phyloP scores from a whole-genome alignment of 2,329 filamentous ascomycete genomes.

The Aspergillus sp. region DNA sequence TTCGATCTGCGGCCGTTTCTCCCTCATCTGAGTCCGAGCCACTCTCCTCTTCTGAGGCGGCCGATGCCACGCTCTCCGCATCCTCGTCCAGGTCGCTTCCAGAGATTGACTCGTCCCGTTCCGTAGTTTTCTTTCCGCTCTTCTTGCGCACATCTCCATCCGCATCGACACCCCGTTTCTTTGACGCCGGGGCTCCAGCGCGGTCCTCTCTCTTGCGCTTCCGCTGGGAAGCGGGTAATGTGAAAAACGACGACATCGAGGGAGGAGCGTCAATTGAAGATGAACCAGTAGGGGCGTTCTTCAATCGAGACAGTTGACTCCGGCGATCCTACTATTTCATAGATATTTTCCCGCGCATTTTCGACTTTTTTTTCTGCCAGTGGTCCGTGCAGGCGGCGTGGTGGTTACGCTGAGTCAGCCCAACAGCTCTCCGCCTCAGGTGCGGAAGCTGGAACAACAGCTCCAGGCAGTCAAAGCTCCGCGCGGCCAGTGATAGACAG shows the following conservation, averaged over 20 bases:
- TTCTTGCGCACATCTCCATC: constrained; percentile 29
- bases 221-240: constrained; percentile 77
- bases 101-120: constrained; percentile 78
- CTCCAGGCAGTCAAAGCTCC: constrained; percentile 45
- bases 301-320: constrained; percentile 3
- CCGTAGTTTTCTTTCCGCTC: constrained; percentile 47
- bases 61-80: constrained; percentile 51
- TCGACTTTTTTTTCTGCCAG: constrained; percentile 37
- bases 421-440: constrained; percentile 30
- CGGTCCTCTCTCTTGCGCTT: constrained; percentile 76
- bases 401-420: constrained; percentile 37
- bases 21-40: constrained; percentile 69
- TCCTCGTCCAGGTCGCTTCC: constrained; percentile 76
- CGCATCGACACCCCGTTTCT: constrained; percentile 45
- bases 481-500: constrained; percentile 31
- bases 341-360: constrained; percentile 12
- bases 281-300: constrained; percentile 1
- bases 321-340: not conserved
- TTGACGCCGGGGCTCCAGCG: constrained; percentile 42
- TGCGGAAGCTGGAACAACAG: constrained; percentile 19
- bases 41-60: constrained; percentile 49
- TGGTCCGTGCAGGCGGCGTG: constrained; percentile 29
- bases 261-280: not conserved
- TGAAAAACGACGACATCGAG: constrained; percentile 95
- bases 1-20: constrained; percentile 86